Conservation (phyloP, 2,329 filamentous ascomycete genomes). For the Mariannaea sp. region DNA sequence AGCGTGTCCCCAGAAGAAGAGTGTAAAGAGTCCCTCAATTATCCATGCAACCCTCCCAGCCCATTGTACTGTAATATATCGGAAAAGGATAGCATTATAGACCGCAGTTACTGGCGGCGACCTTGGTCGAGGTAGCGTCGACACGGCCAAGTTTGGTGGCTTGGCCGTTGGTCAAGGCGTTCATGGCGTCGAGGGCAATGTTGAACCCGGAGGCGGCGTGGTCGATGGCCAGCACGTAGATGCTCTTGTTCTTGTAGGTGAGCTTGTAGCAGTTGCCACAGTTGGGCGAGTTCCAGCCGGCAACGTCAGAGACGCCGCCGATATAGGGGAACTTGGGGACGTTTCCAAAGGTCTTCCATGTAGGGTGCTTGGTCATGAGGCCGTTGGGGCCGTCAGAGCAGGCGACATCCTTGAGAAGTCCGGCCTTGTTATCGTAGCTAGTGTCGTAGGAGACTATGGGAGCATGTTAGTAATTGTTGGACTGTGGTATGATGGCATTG, state of each 20-base stretch:
- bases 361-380: slow-evolving; percentile 65
- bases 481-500: not conserved
- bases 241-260: slow-evolving; percentile 53
- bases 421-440: slow-evolving; percentile 66
- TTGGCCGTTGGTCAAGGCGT: slow-evolving; percentile 58
- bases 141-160: slow-evolving; percentile 56
- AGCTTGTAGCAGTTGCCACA: slow-evolving; percentile 66
- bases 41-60: not conserved
- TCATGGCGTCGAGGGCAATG: slow-evolving; percentile 59
- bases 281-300: slow-evolving; percentile 58
- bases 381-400: slow-evolving; percentile 73
- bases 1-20: slow-evolving; percentile 21
- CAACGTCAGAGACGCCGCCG: slow-evolving; percentile 57
- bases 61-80: too few relatives aligned
- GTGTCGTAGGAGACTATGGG: slow-evolving; percentile 71
- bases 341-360: slow-evolving; percentile 59
- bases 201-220: slow-evolving; percentile 56
- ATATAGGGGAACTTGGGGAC: slow-evolving; percentile 59
- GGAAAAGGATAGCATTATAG: slow-evolving; percentile 34
- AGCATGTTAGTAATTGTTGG: slow-evolving; percentile 11
- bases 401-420: slow-evolving; percentile 60
- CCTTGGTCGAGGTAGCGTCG: slow-evolving; percentile 45
- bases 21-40: not conserved
- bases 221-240: slow-evolving; percentile 63
- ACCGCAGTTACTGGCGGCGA: slow-evolving; percentile 47